Evolutionary conservation across 2,329 filamentous ascomycete genomes (phyloP).

Genomic region (Didymella pinodella): DNA sequence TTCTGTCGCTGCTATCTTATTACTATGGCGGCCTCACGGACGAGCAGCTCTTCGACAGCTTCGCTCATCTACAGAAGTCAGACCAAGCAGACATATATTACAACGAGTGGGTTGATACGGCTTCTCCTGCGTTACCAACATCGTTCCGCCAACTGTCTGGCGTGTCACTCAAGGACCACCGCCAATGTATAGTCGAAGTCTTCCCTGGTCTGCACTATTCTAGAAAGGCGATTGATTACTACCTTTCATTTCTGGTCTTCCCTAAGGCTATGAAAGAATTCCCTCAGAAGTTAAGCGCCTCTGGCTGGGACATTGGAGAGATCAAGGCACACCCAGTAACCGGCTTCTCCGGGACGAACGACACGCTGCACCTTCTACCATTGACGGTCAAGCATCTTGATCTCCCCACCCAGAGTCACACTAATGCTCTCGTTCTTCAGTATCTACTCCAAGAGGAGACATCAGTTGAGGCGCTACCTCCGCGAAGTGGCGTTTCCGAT

Average conservation of each 20-base stretch:
- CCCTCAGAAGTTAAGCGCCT: constrained; percentile 67
- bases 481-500: too few relatives aligned
- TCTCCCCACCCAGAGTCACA: constrained; percentile 64
- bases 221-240: constrained; percentile 69
- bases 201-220: constrained; percentile 54
- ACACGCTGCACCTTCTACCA: constrained; percentile 67
- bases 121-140: constrained; percentile 34
- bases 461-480: constrained; percentile 28
- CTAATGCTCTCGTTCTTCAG: constrained; percentile 71
- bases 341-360: constrained; percentile 76
- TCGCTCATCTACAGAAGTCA: constrained; percentile 59
- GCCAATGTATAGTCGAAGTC: neutral
- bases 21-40: constrained; percentile 69
- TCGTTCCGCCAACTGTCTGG: constrained; percentile 51
- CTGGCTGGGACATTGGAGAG: constrained; percentile 70
- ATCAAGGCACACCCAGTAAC: constrained; percentile 60
- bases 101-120: constrained; percentile 54
- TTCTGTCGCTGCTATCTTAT: constrained; percentile 71
- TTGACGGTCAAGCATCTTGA: constrained; percentile 65
- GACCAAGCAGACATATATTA: constrained; percentile 65
- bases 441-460: constrained; percentile 61
- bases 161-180: constrained; percentile 57
- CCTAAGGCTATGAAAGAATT: constrained; percentile 70
- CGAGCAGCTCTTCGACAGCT: constrained; percentile 58
- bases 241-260: constrained; percentile 63